These are phyloP conservation scores for Amniculicola lignicola DNA, from an alignment of 495 filamentous ascomycete species.

Conservation along the genomic window DNA sequence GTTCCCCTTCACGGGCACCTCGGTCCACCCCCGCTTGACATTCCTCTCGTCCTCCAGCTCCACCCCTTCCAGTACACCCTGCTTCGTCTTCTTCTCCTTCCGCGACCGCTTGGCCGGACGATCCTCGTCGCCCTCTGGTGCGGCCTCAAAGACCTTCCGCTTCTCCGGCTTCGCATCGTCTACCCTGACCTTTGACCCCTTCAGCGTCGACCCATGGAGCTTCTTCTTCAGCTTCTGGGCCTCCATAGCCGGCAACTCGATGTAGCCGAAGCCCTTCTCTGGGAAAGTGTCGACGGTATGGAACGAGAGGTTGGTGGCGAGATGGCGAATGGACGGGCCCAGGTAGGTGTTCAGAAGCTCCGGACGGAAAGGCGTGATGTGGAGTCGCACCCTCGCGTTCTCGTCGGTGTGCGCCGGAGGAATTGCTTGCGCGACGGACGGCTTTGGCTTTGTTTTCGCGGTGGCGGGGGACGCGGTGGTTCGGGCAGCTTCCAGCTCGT, in stretches of 20 bases:
- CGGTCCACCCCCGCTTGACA: conserved; percentile 90
- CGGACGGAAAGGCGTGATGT: conserved; percentile 80
- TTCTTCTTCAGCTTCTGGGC: conserved; percentile 89
- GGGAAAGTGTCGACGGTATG: conserved; percentile 82
- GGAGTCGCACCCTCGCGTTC: conserved; percentile 45
- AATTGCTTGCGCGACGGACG: not conserved
- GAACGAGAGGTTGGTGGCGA: conserved; percentile 77
- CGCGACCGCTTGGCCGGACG: conserved; percentile 42
- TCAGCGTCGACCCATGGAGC: conserved; percentile 82
- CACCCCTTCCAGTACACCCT: conserved; percentile 63
- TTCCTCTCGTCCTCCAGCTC: conserved; percentile 70
- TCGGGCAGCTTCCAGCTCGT: not conserved
- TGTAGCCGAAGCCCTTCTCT: conserved; percentile 83
- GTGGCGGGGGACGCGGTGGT: not conserved
- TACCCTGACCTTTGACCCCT: conserved; percentile 78
- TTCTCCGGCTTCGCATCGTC: conserved; percentile 68
- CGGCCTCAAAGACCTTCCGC: conserved; percentile 17
- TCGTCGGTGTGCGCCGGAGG: conserved; percentile 15
- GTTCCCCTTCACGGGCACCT: conserved; percentile 53
- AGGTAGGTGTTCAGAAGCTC: conserved; percentile 66
- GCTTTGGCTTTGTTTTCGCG: not conserved
- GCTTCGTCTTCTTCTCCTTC: conserved; percentile 57
- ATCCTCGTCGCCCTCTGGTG: conserved; percentile 40
- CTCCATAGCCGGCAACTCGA: conserved; percentile 74
- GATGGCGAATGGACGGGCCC: conserved; percentile 60